phyloP scores from a whole-genome alignment of 2,329 filamentous ascomycete species.

The Aspergillus unguis region DNA sequence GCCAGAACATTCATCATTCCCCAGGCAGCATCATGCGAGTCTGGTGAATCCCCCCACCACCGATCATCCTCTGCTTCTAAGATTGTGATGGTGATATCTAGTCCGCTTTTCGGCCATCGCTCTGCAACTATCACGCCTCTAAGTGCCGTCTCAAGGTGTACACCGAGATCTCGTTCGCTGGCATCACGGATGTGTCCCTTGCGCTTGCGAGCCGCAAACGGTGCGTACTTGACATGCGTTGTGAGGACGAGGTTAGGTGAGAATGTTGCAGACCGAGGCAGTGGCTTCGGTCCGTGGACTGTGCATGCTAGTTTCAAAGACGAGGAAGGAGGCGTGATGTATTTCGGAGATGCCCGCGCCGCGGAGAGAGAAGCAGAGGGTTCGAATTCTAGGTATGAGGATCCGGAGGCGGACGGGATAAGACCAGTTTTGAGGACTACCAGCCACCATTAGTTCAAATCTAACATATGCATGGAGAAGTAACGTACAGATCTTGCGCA shows the following conservation, averaged over 20 bases:
- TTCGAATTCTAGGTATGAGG: constrained; percentile 63
- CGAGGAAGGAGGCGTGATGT: constrained; percentile 54
- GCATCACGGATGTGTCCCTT: constrained; percentile 83
- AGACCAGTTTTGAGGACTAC: constrained; percentile 86
- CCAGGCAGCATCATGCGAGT: constrained; percentile 63
- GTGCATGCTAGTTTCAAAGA: constrained; percentile 90
- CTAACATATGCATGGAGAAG: background rate
- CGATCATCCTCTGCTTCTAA: constrained; percentile 87
- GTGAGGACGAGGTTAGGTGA: constrained; percentile 88
- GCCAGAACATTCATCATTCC: constrained; percentile 88
- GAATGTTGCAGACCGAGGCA: constrained; percentile 86
- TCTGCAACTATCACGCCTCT: constrained; percentile 88
- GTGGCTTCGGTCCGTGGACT: constrained; percentile 86
- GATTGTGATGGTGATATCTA: constrained; percentile 92
- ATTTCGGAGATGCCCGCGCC: constrained; percentile 42
- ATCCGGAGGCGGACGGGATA: constrained; percentile 89
- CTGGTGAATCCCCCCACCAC: constrained; percentile 58
- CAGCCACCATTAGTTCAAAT: background rate
- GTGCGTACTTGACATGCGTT: constrained; percentile 93
- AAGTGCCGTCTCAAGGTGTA: constrained; percentile 86
- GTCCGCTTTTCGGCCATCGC: constrained; percentile 95
- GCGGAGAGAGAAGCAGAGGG: constrained; percentile 46
- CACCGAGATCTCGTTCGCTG: constrained; percentile 81
- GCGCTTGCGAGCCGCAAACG: constrained; percentile 80
- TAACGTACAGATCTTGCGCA: constrained; percentile 79